Evolutionary conservation across 306 rosid species (phyloP), one percentile per base, ranked within the genome.

Genomic region (Cucumis hystrix): DNA sequence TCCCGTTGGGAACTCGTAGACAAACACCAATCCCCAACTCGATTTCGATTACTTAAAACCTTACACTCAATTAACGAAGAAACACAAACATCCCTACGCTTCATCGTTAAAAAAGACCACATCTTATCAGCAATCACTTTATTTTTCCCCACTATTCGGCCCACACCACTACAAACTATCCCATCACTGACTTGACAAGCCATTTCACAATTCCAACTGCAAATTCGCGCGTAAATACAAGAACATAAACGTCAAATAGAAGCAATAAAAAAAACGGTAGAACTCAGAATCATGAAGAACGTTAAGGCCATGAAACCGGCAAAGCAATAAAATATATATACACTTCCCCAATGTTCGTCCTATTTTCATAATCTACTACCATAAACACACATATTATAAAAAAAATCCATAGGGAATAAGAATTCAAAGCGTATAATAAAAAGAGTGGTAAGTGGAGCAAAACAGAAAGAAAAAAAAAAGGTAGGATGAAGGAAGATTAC

Each of bases 141-240:
- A 74, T 52, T 74, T 67, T 49, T 60, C 60, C 63, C 25, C n/a
- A 76, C 28, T 68, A 80, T 66, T 10, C 52, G 15, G 59, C 25
- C 68, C 8, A 82, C 74, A 15, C 87, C 81, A 20, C 57, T 54
- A 62, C 79, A 83, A 66, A 80, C 11, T 35, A 81, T 41, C 59
- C 83, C 79, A 39, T 79, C 78, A 56, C 74, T 28, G 60, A 83
- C 58, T 60, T 67, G 87, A 77, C 85, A 69, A 61, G 86, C 86
- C 80, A 49, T 49, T 85, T 77, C 80, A 47, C 66, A 67, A 47
- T 4, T 66, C 18, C 54, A 13, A 47, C 62, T 73, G 76, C 17
- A 43, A 56, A 73, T 54, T 66, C 41, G 77, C 56, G 21, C 40
- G 60, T 57, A 61, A 71, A 59, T 45, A 23, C 10, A 21, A 59